Conservation (phyloP, 2,329 filamentous ascomycete genomes). For the Aspergillus pseudotamarii region DNA sequence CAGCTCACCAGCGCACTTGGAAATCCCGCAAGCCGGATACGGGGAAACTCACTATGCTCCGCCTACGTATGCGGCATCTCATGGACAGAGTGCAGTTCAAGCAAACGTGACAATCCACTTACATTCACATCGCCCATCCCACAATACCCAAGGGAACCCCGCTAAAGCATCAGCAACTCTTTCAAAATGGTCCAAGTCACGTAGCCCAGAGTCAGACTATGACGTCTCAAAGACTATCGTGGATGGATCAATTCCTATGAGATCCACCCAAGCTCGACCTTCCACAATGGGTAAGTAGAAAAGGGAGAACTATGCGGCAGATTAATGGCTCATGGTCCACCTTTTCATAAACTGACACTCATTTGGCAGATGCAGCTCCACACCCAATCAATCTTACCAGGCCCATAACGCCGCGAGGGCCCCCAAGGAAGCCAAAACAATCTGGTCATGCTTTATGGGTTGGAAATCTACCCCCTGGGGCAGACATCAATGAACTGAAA, state of each 20-base stretch:
- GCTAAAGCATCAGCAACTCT: neutral
- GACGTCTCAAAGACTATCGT: slow-evolving; percentile 42
- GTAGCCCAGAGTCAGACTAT: slow-evolving; percentile 23
- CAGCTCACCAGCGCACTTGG: slow-evolving; percentile 23
- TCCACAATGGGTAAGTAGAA: slow-evolving; percentile 27
- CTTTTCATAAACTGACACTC: neutral
- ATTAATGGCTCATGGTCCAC: neutral
- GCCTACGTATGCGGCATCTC: slow-evolving; percentile 25
- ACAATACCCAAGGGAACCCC: slow-evolving; percentile 4
- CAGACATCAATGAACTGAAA: slow-evolving; percentile 81
- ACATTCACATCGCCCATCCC: slow-evolving; percentile 10
- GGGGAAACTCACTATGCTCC: slow-evolving; percentile 29
- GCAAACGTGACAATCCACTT: slow-evolving; percentile 8
- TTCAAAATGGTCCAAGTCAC: neutral
- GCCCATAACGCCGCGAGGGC: slow-evolving; percentile 56
- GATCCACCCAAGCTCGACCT: slow-evolving; percentile 17
- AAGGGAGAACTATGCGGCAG: neutral
- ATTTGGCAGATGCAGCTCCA: slow-evolving; percentile 18
- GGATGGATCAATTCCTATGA: slow-evolving; percentile 39
- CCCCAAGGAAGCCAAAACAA: slow-evolving; percentile 67
- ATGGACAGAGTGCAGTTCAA: slow-evolving; percentile 17
- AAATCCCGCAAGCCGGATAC: slow-evolving; percentile 23
- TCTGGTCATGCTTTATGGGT: slow-evolving; percentile 93
- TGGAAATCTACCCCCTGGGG: slow-evolving; percentile 85
- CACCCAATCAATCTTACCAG: slow-evolving; percentile 6